Evolutionary conservation across 2,329 filamentous ascomycete species (phyloP).

Genomic region (Fusarium sp.): DNA sequence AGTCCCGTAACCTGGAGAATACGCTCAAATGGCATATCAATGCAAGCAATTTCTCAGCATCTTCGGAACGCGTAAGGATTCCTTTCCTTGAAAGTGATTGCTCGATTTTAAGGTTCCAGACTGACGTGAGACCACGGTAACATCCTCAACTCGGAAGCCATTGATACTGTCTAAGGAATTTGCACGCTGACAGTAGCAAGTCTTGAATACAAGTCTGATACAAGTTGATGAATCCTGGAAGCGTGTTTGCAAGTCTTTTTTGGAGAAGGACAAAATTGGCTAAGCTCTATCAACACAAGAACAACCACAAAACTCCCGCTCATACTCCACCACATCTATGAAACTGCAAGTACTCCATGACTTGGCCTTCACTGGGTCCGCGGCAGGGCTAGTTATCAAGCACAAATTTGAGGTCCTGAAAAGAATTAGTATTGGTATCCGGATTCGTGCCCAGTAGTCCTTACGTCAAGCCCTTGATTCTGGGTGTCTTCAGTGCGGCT

Average conservation of each 20-base stretch:
- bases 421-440: not conserved
- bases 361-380: accelerated
- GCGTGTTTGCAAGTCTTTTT: not conserved
- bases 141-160: not conserved
- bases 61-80: not conserved
- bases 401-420: not conserved
- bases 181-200: not conserved
- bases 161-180: not conserved
- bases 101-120: not conserved
- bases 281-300: not conserved
- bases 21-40: not conserved
- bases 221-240: not conserved
- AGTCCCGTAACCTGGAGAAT: not conserved
- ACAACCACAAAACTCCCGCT: not conserved
- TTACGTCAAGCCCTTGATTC: not conserved
- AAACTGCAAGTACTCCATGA: not conserved
- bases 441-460: accelerated
- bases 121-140: not conserved
- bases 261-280: not conserved
- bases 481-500: not conserved
- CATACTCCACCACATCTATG: not conserved
- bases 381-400: not conserved
- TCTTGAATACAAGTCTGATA: not conserved
- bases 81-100: not conserved
- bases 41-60: not conserved